Conservation (phyloP, 208 protist genomes). For the Novymonas esmeraldas region DNA sequence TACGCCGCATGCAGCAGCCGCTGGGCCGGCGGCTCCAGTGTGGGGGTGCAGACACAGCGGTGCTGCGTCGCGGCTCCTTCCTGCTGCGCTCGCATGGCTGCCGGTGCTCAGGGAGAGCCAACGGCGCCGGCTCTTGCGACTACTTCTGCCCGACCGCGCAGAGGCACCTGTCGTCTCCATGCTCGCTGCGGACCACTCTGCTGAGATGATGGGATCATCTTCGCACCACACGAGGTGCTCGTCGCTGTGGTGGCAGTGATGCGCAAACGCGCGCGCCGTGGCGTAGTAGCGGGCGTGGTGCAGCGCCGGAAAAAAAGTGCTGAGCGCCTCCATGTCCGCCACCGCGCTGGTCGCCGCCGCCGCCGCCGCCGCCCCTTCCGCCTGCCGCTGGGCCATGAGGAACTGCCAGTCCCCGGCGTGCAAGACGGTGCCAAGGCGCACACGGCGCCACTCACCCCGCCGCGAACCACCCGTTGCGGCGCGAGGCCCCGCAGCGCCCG, state of each 20-base stretch:
- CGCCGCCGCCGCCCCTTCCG: background rate
- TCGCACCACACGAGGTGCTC: conserved; percentile 73
- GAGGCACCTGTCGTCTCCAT: background rate
- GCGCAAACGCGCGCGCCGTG: conserved; percentile 44
- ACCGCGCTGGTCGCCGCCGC: background rate
- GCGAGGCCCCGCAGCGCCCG: background rate
- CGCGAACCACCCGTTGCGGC: background rate
- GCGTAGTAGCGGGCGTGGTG: conserved; percentile 60
- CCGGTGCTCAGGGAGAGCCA: background rate
- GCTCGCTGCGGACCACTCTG: conserved; percentile 15
- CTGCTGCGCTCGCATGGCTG: background rate
- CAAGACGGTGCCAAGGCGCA: conserved; percentile 10
- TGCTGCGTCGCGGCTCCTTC: background rate
- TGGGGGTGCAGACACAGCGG: background rate
- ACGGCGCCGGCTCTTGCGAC: conserved; percentile 20
- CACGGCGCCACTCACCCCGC: background rate
- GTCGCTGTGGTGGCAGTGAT: conserved; percentile 56
- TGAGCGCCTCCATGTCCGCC: conserved; percentile 58
- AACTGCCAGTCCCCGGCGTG: conserved; percentile 17
- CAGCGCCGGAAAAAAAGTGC: conserved; percentile 63
- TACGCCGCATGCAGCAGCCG: background rate
- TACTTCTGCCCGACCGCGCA: background rate
- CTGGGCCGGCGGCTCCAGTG: background rate
- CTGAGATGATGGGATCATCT: conserved; percentile 45
- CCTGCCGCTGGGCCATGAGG: conserved; percentile 5